Evolutionary conservation across 768 basidiomycete genomes (phyloP), one percentile per base, ranked within the genome.

Genomic region (Rhodotorula graminis): DNA sequence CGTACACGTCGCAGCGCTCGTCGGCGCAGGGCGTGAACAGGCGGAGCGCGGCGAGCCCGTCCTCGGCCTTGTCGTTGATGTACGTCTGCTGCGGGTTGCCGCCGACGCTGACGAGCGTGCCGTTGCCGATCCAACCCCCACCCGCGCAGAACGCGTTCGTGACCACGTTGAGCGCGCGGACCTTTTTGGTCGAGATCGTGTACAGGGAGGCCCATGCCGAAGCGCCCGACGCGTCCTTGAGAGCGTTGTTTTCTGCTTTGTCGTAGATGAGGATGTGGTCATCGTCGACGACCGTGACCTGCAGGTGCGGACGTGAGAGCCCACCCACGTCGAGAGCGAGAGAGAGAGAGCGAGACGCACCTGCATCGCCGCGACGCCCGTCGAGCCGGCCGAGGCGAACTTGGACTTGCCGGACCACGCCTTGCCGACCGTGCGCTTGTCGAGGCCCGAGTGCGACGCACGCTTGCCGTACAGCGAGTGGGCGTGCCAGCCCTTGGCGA

Each of bases 1-100:
- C 62, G 89, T 85, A 86, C 37, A 92, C 84, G 42, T 83, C 80
- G 77, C 92, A 93, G 44, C 87, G 76, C 15, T 67, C 57, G 58
- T 75, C 47, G n/a, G 52, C 21, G 64, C 75, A 76, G 19, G 90
- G 89, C 61, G 87, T 82, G 67, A 92, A 86, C 23, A 90, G 81
- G 10, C 91, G 88, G 63, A 92, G 81, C 12, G 87, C 86, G 79
- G 90, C 90, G 55, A 89, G 81, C 18, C 91, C 91, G 78, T 90
- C 84, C 19, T 86, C 78, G 73, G 91, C 89, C 42, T 89, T 89
- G 79, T 92, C 90, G 77, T 91, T 64, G 57, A 50, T 58, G 56
- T 71, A 68, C 23, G 47, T 61, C 52, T 73, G 67, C 12, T 58
- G 67, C 25, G 90, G 78, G 95, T 91, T 55, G 89, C 84, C 80